Conservation (phyloP, 208 protist genomes). For the Trypanosoma grayi region DNA sequence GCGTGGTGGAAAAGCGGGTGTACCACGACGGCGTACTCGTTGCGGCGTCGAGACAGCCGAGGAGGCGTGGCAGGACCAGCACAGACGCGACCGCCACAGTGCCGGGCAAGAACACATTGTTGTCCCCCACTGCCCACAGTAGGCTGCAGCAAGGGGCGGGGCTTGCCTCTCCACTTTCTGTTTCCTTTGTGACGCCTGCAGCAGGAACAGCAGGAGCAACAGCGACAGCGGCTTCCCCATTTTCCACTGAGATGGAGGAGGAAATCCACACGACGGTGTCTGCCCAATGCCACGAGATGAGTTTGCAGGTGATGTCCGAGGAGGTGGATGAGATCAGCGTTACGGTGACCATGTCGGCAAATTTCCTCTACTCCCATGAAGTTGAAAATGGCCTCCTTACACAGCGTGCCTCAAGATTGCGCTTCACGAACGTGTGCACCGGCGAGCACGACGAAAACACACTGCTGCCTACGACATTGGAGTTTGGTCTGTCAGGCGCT, state of each 20-base stretch:
- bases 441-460: constrained; percentile 51
- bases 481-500: constrained; percentile 52
- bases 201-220: too few relatives aligned
- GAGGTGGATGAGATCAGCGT: constrained; percentile 52
- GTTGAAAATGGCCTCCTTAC: constrained; percentile 41
- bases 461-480: constrained; percentile 60
- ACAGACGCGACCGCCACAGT: constrained; percentile 16
- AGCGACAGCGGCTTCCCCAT: too few relatives aligned
- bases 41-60: background rate
- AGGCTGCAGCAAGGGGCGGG: background rate
- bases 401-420: constrained; percentile 37
- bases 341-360: constrained; percentile 43
- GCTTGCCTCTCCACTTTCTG: constrained; percentile 27
- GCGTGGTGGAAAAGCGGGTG: constrained; percentile 56
- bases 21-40: constrained; percentile 2
- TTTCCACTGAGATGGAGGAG: too few relatives aligned
- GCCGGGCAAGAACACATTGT: background rate
- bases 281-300: constrained; percentile 40
- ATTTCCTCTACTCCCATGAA: constrained; percentile 39
- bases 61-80: constrained; percentile 5
- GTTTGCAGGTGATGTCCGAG: constrained; percentile 60
- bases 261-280: constrained; percentile 30
- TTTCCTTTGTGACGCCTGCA: too few relatives aligned
- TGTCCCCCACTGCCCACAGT: constrained; percentile 1
- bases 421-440: constrained; percentile 56